Percentiles rank a stretch among this genome's conserved stretches.
phyloP scores from a whole-genome alignment of 2,329 filamentous ascomycete genomes.

The Alternaria sp. region DNA sequence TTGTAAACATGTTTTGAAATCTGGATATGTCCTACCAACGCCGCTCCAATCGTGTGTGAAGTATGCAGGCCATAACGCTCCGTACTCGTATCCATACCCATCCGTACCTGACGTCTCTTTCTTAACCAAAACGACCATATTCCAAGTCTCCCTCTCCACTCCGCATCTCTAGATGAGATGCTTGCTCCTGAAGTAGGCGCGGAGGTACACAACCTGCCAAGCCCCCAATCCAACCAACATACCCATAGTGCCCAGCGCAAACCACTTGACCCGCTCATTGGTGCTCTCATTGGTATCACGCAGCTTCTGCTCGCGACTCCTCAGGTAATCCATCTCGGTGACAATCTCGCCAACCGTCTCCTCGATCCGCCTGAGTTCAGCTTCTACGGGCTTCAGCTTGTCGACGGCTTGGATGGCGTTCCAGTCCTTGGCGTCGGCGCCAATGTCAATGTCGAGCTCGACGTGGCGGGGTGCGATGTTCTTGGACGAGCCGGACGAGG shows the following conservation, averaged over 20 bases:
- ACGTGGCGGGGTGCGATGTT: constrained; percentile 66
- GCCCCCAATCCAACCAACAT: constrained; percentile 86
- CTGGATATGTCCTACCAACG: constrained; percentile 28
- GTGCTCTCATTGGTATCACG: constrained; percentile 99
- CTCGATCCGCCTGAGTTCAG: constrained; percentile 89
- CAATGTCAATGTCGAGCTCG: constrained; percentile 94
- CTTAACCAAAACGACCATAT: not conserved
- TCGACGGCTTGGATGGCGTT: constrained; percentile 92
- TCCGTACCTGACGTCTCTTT: not conserved
- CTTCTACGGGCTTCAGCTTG: constrained; percentile 97
- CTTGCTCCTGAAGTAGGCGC: constrained; percentile 82
- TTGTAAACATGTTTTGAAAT: not conserved
- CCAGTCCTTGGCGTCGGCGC: constrained; percentile 98
- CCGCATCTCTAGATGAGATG: constrained; percentile 55
- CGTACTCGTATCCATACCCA: constrained; percentile 24
- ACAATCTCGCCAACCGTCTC: constrained; percentile 91
- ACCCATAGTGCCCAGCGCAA: constrained; percentile 90
- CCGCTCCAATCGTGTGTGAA: constrained; percentile 24
- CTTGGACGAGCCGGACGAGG: constrained; percentile 40
- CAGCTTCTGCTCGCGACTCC: constrained; percentile 88
- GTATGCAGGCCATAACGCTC: constrained; percentile 23
- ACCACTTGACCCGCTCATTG: constrained; percentile 98
- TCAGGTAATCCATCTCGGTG: constrained; percentile 93
- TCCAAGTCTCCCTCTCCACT: not conserved
- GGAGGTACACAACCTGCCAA: constrained; percentile 97